Evolutionary conservation across 768 basidiomycete genomes (phyloP), one percentile per base, ranked within the genome.

Genomic region (Podaxis sp.): DNA sequence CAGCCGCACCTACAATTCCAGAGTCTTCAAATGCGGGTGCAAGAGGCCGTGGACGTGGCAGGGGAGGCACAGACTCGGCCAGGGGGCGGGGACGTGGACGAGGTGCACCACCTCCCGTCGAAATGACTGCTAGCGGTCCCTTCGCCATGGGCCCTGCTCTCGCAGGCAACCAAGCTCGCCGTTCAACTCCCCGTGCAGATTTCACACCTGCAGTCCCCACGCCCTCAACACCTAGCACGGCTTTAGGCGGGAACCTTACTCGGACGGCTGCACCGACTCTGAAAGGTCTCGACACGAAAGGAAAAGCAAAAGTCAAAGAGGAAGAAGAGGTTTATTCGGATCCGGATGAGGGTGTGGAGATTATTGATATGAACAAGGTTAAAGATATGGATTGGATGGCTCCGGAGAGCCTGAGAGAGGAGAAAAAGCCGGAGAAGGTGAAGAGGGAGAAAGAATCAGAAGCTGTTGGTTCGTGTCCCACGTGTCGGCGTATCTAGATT

Each of bases 351-450:
- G 91, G 90, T 10, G 88, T 93, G 25, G 90, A 93, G 73, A 91
- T 93, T 55, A 77, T 94, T 42, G 92, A 94, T 67, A 89, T 94
- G 83, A 85, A 87, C 32, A 80, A 87, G 61, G 85, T 94, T 32
- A 74, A 81, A 54, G 77, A 85, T 62, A 84, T 94, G 85, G 92
- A 94, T 70, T 92, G 87, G 85, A 91, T 91, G 87, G 92, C 92
- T 6, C 92, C 92, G 0, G 90, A 93, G 68, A 86, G 80, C 62
- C 68, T 93, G 57, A 77, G 75, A 57, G 86, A 76, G 64, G 83
- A 86, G 57, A 77, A 70, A 16, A 36, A 51, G 27, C 51, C 58
- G 14, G 75, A 73, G 62, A 74, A 76, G 56, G 69, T 74, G 10
- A 84, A 85, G 70, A 78, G 77, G 48, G 83, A 86, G 66, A 79